A percentile compares a stretch with the other conserved stretches of the same genome.
These are phyloP conservation scores for Gastrolobium villosum DNA, from an alignment of 306 rosid species.

Conservation along the genomic window DNA sequence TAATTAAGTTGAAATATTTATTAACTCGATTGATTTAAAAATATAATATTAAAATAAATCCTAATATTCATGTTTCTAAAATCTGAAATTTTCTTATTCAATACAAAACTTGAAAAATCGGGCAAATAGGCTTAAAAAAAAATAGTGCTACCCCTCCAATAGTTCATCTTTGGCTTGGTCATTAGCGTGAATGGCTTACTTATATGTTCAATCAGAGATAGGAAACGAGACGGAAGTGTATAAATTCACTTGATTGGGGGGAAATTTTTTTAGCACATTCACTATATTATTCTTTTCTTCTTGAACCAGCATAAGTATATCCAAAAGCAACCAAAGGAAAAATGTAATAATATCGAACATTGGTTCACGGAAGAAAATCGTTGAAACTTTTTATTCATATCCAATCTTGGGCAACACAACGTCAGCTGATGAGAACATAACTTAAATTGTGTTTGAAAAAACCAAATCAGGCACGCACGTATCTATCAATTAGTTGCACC, in stretches of 20 bases:
- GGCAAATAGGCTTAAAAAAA: neutral
- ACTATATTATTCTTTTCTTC: neutral
- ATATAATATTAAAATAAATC: too few relatives aligned
- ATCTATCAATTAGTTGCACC: constrained; percentile 6
- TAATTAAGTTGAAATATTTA: too few relatives aligned
- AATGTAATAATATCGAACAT: neutral
- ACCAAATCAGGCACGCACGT: neutral
- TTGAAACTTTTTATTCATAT: neutral
- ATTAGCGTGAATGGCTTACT: neutral
- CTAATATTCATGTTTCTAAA: neutral
- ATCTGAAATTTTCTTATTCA: neutral
- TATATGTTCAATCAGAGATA: neutral
- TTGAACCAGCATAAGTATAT: neutral
- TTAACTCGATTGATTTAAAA: too few relatives aligned
- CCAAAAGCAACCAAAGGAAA: constrained; percentile 7
- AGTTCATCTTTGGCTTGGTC: neutral
- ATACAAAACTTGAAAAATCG: neutral
- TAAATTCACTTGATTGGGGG: neutral
- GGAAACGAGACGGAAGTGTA: neutral
- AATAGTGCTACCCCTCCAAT: neutral
- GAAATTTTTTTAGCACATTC: too few relatives aligned
- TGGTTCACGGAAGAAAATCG: neutral
- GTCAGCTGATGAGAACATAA: neutral
- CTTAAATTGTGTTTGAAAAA: neutral
- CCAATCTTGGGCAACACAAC: neutral